These are phyloP conservation scores for Apiosordaria backusii DNA, from an alignment of 495 filamentous ascomycete species.

Conservation along the genomic window DNA sequence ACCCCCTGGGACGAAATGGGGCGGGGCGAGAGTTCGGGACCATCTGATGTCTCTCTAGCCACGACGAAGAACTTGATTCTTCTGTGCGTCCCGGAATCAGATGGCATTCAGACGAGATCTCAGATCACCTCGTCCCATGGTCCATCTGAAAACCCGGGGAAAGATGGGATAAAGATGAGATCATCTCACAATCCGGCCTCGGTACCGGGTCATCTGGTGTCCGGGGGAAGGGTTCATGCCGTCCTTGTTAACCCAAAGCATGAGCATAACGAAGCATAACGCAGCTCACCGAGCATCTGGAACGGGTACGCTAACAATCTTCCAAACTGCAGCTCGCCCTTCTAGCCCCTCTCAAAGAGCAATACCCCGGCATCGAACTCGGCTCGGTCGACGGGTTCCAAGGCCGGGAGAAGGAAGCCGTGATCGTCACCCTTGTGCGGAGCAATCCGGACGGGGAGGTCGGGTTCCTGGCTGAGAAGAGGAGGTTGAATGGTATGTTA, in stretches of 20 bases:
- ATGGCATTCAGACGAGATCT: neutral
- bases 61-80: too few relatives aligned
- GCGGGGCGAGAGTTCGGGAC: too few relatives aligned
- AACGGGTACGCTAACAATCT: neutral
- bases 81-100: too few relatives aligned
- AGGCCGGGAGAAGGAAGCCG: slow-evolving; percentile 93
- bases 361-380: slow-evolving; percentile 79
- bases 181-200: neutral
- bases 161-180: neutral
- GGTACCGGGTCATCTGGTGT: too few relatives aligned
- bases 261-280: neutral
- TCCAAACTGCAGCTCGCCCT: slow-evolving; percentile 56
- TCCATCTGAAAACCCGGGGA: neutral
- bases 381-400: slow-evolving; percentile 97
- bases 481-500: slow-evolving; percentile 76
- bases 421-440: slow-evolving; percentile 84
- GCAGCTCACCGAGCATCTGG: slow-evolving; percentile 3
- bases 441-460: slow-evolving; percentile 85
- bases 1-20: neutral
- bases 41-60: too few relatives aligned
- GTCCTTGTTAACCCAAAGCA: neutral
- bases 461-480: slow-evolving; percentile 90
- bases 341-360: slow-evolving; percentile 72
- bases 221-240: neutral
- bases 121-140: neutral